phyloP scores from a whole-genome alignment of 1,139 yeast species.

The Sugiyamaella xylanicola region DNA sequence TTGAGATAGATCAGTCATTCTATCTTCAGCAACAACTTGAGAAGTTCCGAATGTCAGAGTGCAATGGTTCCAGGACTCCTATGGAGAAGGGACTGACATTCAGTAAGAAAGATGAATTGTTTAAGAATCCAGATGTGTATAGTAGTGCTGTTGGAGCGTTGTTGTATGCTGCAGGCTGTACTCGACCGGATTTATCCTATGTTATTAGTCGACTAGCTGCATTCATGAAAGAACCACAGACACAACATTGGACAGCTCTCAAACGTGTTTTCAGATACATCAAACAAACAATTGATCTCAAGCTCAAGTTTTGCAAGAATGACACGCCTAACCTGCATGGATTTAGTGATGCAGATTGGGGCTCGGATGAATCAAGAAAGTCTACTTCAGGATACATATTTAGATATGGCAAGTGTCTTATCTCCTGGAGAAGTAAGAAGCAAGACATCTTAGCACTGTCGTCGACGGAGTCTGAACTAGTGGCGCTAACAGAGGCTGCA shows the following conservation, averaged over 20 bases:
- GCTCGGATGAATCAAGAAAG: neutral
- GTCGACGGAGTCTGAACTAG: neutral
- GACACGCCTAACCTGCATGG: neutral
- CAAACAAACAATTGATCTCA: neutral
- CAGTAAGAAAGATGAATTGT: neutral
- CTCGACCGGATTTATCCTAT: neutral
- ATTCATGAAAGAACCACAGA: neutral
- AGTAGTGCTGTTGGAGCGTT: neutral
- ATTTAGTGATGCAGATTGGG: neutral
- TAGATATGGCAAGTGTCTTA: neutral
- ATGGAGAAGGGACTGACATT: neutral
- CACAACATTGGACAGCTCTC: neutral
- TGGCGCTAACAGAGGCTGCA: neutral
- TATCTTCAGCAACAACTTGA: neutral
- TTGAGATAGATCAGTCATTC: neutral
- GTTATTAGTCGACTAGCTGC: neutral
- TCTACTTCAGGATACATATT: neutral
- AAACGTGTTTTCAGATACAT: neutral
- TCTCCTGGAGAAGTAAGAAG: neutral
- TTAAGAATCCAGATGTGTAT: neutral
- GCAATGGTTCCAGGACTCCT: neutral
- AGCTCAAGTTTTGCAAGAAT: neutral
- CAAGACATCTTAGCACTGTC: neutral
- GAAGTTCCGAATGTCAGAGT: neutral
- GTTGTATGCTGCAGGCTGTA: neutral